Conservation (phyloP, 495 filamentous ascomycete species). For the Rostrohypoxylon terebratum region DNA sequence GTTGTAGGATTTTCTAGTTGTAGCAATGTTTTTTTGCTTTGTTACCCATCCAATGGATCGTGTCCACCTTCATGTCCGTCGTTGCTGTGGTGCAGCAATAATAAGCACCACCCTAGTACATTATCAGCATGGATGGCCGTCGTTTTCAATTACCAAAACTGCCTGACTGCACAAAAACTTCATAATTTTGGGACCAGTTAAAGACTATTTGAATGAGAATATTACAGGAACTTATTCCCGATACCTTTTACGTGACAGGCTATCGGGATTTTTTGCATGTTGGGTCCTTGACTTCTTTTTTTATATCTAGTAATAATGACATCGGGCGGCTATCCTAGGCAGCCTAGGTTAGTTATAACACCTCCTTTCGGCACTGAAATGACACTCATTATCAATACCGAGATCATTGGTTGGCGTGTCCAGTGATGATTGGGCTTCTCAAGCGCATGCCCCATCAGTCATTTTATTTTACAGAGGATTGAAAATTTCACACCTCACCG, state of each 20-base stretch:
- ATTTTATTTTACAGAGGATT: conserved; percentile 26
- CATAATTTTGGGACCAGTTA: conserved; percentile 21
- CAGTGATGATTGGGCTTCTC: conserved; percentile 33
- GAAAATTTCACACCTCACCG: conserved; percentile 34
- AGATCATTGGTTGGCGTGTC: conserved; percentile 36
- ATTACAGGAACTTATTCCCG: conserved; percentile 31
- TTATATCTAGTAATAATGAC: conserved; percentile 18
- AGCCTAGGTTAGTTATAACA: conserved; percentile 19
- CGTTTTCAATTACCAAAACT: conserved; percentile 2
- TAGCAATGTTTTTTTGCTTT: conserved; percentile 23
- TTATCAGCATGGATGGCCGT: conserved; percentile 38
- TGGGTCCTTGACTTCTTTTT: conserved; percentile 24
- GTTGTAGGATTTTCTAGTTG: conserved; percentile 29
- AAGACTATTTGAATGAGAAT: conserved; percentile 28
- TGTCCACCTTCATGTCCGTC: conserved; percentile 14
- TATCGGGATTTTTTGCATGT: conserved; percentile 25
- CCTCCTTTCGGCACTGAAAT: conserved; percentile 32
- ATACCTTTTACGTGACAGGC: too few species aligned
- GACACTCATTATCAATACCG: conserved; percentile 36
- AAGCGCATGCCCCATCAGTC: conserved; percentile 41
- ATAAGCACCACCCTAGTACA: conserved; percentile 42
- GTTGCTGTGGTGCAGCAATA: conserved; percentile 37
- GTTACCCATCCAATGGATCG: conserved; percentile 11
- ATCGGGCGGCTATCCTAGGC: conserved; percentile 14
- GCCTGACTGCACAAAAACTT: not conserved